These are phyloP conservation scores for Picochlorum sp. DNA, from an alignment of 139 green algal species.

Conservation along the genomic window DNA sequence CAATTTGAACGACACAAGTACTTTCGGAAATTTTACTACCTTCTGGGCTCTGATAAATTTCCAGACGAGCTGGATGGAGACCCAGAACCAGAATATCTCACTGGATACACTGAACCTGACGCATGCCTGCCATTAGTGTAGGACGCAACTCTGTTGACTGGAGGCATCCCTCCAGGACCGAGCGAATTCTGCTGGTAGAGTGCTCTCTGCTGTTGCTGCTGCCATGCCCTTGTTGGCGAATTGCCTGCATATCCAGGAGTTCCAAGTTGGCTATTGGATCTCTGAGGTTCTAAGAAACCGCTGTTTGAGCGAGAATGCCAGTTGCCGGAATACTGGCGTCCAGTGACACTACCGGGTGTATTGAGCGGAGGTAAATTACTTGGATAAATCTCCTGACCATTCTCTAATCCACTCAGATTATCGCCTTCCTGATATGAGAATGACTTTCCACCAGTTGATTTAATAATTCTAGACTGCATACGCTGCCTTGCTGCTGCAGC, in stretches of 20 bases:
- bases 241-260: background rate
- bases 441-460: slow-evolving; percentile 1
- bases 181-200: slow-evolving; percentile 9
- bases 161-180: slow-evolving; percentile 6
- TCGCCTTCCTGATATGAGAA: background rate
- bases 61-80: slow-evolving; percentile 4
- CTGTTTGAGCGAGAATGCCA: background rate
- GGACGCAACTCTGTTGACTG: background rate
- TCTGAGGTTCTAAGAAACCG: background rate
- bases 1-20: no score
- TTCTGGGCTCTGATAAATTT: background rate
- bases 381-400: slow-evolving; percentile 1
- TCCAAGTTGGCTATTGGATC: background rate
- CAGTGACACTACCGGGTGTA: background rate
- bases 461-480: slow-evolving; percentile 17
- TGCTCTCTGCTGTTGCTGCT: background rate
- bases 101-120: background rate
- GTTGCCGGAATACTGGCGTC: background rate
- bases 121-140: background rate
- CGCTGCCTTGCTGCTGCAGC: slow-evolving; percentile 2
- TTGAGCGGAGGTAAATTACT: background rate
- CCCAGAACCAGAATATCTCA: background rate
- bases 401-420: background rate
- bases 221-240: background rate
- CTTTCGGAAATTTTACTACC: no score